Evolutionary conservation across 352 stramenopile species (phyloP), one percentile per base, ranked within the genome.

Genomic region (Pseudoperonospora humuli): DNA sequence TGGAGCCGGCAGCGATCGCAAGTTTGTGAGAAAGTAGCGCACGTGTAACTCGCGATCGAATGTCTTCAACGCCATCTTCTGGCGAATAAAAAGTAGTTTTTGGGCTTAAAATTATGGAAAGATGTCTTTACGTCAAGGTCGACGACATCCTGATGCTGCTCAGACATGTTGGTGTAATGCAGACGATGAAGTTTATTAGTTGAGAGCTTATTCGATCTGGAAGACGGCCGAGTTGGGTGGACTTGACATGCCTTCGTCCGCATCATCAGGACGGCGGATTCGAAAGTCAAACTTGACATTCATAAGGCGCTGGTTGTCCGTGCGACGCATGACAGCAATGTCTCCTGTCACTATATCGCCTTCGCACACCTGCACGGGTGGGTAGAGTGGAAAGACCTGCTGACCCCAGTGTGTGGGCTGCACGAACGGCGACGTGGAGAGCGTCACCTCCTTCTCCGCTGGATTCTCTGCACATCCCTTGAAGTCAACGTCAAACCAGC

Each of bases 401-500:
- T 93, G 82, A 7, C 78, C 82, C 82, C 82, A 93, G 61, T 93
- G 82, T 38, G 82, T 93, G 27, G 79, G 75, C 65, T 92, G 76
- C 57, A 93, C 79, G 37, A 87, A 93, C 4, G 91, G 92, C 34
- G 84, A 92, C 32, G 91, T 97, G 33, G 77, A 89, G 17, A 97
- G 84, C 43, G 72, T 93, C 41, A 97, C 74, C 25, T 79, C 58
- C 54, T 78, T 83, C 50, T 70, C 10, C 15, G 77, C 82, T 7
- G 82, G 82, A 50, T 89, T 83, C 44, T 92, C 69, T 1, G 53
- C 45, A 44, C 62, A 87, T 29, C 95, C 95, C 50, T 84, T 92
- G 65, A 99, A 99, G 60, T 99, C 94, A n/a, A 98, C 87, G 51
- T 98, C 97, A 61, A 99, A 99, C 97, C 97, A 99, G 42, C 95